phyloP scores from a whole-genome alignment of 345 rosid genomes.

The Lepidium didymum region DNA sequence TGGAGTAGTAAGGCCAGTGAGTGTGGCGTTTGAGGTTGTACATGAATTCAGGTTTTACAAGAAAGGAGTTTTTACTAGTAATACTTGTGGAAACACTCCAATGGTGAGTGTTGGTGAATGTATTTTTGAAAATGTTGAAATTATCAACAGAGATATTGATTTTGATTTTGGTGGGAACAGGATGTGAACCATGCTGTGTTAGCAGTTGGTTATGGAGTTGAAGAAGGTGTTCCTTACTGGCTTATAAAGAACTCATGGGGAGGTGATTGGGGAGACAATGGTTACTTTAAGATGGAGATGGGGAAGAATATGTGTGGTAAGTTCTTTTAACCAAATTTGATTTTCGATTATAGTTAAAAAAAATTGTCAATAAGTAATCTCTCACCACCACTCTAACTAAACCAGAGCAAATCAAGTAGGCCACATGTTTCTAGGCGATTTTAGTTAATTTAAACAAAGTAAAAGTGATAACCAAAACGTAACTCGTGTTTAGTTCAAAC shows the following conservation, averaged over 20 bases:
- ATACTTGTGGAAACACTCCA: conserved; percentile 54
- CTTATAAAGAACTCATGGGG: conserved; percentile 95
- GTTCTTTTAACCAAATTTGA: conserved; percentile 4
- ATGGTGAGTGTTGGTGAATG: conserved; percentile 34
- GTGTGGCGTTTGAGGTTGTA: conserved; percentile 80
- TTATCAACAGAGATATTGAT: not conserved
- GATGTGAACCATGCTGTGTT: conserved; percentile 94
- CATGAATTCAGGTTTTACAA: conserved; percentile 51
- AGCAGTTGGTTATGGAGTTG: conserved; percentile 87
- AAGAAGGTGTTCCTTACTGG: conserved; percentile 68
- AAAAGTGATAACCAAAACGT: not conserved
- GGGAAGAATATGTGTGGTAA: conserved; percentile 97
- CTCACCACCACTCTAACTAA: no score
- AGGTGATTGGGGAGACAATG: conserved; percentile 56
- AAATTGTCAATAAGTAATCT: no score
- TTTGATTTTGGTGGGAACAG: conserved; percentile 27
- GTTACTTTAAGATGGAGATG: conserved; percentile 85
- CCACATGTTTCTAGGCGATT: no score
- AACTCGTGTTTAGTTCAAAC: no score
- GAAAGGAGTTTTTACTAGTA: conserved; percentile 65
- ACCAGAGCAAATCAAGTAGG: no score
- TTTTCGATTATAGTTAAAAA: not conserved
- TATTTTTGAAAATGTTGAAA: not conserved
- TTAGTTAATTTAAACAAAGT: not conserved
- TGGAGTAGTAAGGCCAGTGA: conserved; percentile 73